Conservation (phyloP, 495 filamentous ascomycete species). For the Xylaria longipes region DNA sequence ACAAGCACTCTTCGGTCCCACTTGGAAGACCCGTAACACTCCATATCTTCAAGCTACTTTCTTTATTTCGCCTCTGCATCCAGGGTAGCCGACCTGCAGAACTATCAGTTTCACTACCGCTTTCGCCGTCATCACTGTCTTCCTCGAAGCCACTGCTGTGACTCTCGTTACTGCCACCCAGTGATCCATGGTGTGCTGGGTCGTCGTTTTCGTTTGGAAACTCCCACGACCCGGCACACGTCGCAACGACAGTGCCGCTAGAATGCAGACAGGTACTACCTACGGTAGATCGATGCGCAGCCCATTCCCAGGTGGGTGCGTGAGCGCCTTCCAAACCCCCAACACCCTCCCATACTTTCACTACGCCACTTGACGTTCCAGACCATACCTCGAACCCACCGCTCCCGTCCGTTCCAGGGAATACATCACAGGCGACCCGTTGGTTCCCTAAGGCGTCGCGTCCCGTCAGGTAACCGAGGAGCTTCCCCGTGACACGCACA, state of each 20-base stretch:
- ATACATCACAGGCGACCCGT: slow-evolving; percentile 76
- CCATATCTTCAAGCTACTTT: slow-evolving; percentile 75
- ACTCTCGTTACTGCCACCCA: not conserved
- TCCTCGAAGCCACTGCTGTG: slow-evolving; percentile 21
- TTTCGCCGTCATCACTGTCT: slow-evolving; percentile 18
- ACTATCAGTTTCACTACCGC: slow-evolving; percentile 22
- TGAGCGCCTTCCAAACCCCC: slow-evolving; percentile 60
- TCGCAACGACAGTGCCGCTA: slow-evolving; percentile 72
- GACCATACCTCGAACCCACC: slow-evolving; percentile 81
- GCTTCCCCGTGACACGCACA: slow-evolving; percentile 71
- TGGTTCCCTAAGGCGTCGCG: slow-evolving; percentile 78
- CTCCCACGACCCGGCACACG: slow-evolving; percentile 68
- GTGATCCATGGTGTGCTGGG: not conserved
- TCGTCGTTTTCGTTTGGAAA: slow-evolving; percentile 37
- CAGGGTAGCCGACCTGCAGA: slow-evolving; percentile 24
- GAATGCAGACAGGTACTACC: slow-evolving; percentile 70
- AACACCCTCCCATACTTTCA: slow-evolving; percentile 76
- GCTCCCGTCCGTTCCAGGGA: slow-evolving; percentile 46
- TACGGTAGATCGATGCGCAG: slow-evolving; percentile 65
- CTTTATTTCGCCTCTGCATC: slow-evolving; percentile 43
- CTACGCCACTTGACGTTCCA: slow-evolving; percentile 77
- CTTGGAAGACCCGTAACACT: slow-evolving; percentile 39
- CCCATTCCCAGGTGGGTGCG: slow-evolving; percentile 63
- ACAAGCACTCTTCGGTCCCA: slow-evolving; percentile 1
- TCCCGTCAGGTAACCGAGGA: slow-evolving; percentile 74